A percentile compares a stretch with the other conserved stretches of the same genome.
phyloP scores from a whole-genome alignment of 192 early-diverging fungal genomes.

The Umbelopsis vinacea region DNA sequence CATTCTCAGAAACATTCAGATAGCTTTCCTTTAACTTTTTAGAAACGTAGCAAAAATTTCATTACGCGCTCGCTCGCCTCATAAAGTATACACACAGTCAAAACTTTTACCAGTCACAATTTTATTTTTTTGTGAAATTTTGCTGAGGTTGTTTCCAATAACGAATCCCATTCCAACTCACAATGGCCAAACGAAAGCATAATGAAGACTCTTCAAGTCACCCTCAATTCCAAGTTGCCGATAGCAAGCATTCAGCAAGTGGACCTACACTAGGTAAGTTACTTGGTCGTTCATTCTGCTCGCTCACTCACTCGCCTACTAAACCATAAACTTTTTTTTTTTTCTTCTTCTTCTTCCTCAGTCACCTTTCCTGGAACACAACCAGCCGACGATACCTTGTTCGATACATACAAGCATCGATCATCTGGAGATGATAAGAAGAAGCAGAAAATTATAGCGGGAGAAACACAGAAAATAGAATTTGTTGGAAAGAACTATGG shows the following conservation, averaged over 20 bases:
- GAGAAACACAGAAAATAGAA: constrained; percentile 74
- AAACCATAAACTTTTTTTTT: not conserved
- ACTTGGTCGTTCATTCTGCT: not conserved
- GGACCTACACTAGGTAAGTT: not conserved
- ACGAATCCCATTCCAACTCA: not conserved
- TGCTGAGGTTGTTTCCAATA: not conserved
- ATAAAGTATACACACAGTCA: not conserved
- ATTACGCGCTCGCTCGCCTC: not conserved
- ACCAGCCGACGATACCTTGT: constrained; percentile 43
- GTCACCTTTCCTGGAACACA: constrained; percentile 55
- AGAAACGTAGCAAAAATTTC: not conserved
- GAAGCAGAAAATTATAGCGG: constrained; percentile 58
- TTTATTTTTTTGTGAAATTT: constrained; percentile 13
- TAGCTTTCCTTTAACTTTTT: not conserved
- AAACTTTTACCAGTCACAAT: constrained; percentile 15
- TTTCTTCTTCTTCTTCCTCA: constrained; percentile 23
- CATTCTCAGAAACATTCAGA: constrained; percentile 17
- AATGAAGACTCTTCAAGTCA: not conserved
- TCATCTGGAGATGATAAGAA: constrained; percentile 39
- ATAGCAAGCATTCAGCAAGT: not conserved
- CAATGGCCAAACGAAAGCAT: constrained; percentile 22
- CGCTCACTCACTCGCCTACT: not conserved
- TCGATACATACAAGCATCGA: constrained; percentile 46
- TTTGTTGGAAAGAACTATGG: constrained; percentile 78
- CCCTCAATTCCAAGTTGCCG: constrained; percentile 2